Base-by-base conservation (phyloP, 2,329 filamentous ascomycete species). In the Fusarium sp. region DNA sequence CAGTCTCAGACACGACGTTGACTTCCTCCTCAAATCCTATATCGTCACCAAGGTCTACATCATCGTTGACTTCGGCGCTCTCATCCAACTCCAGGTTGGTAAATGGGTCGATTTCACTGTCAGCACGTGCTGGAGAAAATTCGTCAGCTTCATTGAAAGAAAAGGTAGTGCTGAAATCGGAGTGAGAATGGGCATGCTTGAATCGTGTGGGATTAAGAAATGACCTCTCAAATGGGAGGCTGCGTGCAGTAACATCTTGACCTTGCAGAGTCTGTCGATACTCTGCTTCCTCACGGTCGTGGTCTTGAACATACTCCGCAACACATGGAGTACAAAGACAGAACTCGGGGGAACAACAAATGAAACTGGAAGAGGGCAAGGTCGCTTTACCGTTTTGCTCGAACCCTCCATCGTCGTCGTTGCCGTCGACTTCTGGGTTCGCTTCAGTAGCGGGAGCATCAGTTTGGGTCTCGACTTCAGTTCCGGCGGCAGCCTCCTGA, bases 61-160 rank as follows among this genome's bases (percentile, higher is more conserved):
- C 62, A n/a, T 53, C 62, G n/a, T 70, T 48, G 12, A 44, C 56
- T 28, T 65, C 63, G 13, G 29, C 47, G 6, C 57, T 48, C 19
- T 68, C 66, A 29, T 73, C 68, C 13, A 72, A 43, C 22, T 72
- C 71, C n/a, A 65, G 45, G 32, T 67, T 62, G 38, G 55, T 53
- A 22, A 74, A 70, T 32, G 70, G 64, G 52, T 74, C 64, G 51
- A 60, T 46, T 42, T 69, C 65, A 47, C 66, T 69, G 35, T 65
- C 66, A 47, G 59, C 60, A 42, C 43, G 40, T 32, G 65, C 74
- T 74, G 57, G 41, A 36, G 45, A 44, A 40, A 46, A 43, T 34
- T 61, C 42, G 67, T 76, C 64, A 75, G 73, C 50, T 39, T 64
- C 53, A 53, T 54, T 61, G 44, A 50, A 58, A 39, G 65, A 67